Percentiles rank a stretch among this genome's conserved stretches.
Conservation (phyloP, 2,329 filamentous ascomycete genomes). For the Trichoderma sp. region DNA sequence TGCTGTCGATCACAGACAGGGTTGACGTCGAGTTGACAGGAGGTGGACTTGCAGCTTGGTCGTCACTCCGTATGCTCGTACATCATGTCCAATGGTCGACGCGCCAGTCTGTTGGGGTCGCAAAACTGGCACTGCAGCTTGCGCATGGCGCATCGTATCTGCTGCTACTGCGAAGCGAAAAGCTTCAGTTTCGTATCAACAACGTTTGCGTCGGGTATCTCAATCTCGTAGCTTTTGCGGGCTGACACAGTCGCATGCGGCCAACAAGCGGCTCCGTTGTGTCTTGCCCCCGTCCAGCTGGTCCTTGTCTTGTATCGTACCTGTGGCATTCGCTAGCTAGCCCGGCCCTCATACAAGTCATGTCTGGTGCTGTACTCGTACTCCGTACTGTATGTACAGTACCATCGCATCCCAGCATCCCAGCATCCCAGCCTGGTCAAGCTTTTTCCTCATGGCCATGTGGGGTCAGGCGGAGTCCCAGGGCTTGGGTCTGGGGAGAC, state of each 20-base stretch:
- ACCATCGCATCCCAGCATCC: not conserved
- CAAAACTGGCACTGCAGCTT: not conserved
- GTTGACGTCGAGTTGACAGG: not conserved
- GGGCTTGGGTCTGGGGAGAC: slow-evolving; percentile 11
- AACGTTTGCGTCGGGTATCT: not conserved
- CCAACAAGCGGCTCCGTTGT: not conserved
- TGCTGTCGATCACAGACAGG: slow-evolving; percentile 14
- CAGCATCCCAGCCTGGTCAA: not conserved
- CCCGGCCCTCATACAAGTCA: not conserved
- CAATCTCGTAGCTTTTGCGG: not conserved
- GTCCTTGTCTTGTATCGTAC: not conserved
- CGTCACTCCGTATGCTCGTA: not conserved
- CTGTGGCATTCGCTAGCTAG: not conserved
- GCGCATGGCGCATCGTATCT: not conserved
- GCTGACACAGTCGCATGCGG: slow-evolving; percentile 1
- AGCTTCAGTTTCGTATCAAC: not conserved
- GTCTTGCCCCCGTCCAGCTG: not conserved
- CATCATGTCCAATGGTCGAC: not conserved
- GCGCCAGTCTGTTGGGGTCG: not conserved
- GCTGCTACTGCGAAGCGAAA: not conserved
- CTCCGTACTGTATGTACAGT: too few species aligned
- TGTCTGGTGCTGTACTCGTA: not conserved
- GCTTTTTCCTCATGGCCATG: not conserved
- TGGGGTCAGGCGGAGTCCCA: slow-evolving; percentile 18
- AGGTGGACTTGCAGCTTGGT: not conserved